Base-by-base conservation (phyloP, 2,329 filamentous ascomycete genomes). In the Trichoderma arundinaceum region DNA sequence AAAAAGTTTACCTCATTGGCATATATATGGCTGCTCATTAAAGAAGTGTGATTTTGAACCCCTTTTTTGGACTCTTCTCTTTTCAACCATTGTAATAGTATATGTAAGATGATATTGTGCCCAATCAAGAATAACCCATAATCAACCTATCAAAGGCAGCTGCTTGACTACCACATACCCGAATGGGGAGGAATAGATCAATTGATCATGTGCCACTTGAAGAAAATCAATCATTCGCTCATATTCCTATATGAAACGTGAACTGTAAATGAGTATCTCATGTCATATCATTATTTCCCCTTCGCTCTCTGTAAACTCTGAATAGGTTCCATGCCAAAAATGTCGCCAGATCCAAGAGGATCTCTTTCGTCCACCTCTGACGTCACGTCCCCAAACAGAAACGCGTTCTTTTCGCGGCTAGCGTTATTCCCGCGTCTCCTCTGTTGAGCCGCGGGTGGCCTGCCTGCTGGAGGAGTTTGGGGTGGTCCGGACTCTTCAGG, bases 301-400 rank as follows among this genome's bases (percentile, higher is more conserved):
- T 75, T 77, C 7, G 61, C 17, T 48, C 72, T 78, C 10, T 64
- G 67, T 28, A 61, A 19, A 44, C 72, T 78, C 6, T 64, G 66
- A 35, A 87, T 77, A 4, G 83, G 82, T 71, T 86, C 81, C 70
- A 88, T 67, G 5, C 84, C 84, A 71, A 87, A 88, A 7, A 87
- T 83, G 54, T 86, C 82, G 60, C 83, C 81, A 8, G 76, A 74
- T 9, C 77, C 77, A 12, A 79, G 69, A 2, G 77, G 72, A n/a
- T 74, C 74, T 15, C 73, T 75, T 1, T 74, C 77, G 2, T 76
- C 73, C 9, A 70, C 73, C 2, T 77, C 79, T 13, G 77, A 72
- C 3, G 78, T 76, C 2, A 80, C 81, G 68, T 88, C 85, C 32
- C 86, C 86, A 69, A 88, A 88, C 17, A 88, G 72, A 66, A 88